phyloP scores from a whole-genome alignment of 202 grass and related monocot genomes.

The Hordeum pubiflorum region DNA sequence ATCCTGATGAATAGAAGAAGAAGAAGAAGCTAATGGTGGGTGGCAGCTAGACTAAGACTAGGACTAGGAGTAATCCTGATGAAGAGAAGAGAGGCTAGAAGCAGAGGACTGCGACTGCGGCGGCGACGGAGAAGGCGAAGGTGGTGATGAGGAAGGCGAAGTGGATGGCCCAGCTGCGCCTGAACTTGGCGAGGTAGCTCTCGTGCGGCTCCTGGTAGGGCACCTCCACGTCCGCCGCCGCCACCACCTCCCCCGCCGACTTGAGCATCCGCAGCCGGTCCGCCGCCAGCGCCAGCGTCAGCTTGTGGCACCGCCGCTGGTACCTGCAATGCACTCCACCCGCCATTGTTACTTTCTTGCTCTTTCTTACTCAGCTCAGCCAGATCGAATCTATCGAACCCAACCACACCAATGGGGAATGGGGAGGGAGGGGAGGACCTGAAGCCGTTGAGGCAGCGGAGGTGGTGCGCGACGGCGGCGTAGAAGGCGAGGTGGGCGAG shows the following conservation, averaged over 20 bases:
- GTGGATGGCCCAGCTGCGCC: conserved; percentile 77
- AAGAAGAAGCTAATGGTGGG: background rate
- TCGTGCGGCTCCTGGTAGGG: conserved; percentile 91
- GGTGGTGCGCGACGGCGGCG: conserved; percentile 90
- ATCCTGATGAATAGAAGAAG: background rate
- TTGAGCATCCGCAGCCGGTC: conserved; percentile 66
- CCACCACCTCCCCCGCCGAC: conserved; percentile 42
- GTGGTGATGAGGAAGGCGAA: conserved; percentile 82
- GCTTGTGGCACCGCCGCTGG: conserved; percentile 94
- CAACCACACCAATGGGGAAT: background rate
- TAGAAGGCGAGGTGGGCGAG: conserved; percentile 88
- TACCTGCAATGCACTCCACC: conserved; percentile 23
- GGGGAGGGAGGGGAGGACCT: background rate
- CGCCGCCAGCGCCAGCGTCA: conserved; percentile 86
- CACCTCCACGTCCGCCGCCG: conserved; percentile 67
- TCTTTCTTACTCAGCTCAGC: background rate
- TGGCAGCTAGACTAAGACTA: too few relatives aligned
- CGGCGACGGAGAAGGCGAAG: conserved; percentile 75
- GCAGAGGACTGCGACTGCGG: conserved; percentile 66
- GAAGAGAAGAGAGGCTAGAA: conserved; percentile 32
- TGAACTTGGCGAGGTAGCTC: conserved; percentile 86
- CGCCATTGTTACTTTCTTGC: too few relatives aligned
- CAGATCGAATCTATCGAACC: background rate
- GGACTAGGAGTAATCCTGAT: too few relatives aligned
- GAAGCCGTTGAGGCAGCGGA: conserved; percentile 98